Evolutionary conservation across 331 rosid genomes (phyloP), one percentile per base, ranked within the genome.

Genomic region (Cydonia oblonga): DNA sequence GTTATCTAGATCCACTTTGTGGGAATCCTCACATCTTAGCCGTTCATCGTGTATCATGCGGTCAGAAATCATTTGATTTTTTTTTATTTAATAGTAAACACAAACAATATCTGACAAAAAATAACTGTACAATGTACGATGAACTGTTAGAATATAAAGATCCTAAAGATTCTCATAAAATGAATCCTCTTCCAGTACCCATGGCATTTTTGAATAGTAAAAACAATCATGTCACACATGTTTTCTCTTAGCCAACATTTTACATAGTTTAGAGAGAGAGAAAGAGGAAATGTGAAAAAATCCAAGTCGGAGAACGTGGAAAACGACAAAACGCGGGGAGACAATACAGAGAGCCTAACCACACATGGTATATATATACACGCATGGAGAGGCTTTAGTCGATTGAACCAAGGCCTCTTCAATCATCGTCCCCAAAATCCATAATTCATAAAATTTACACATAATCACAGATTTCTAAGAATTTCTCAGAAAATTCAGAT

Each of bases 221-320:
- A 13, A 12, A 19, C 5, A 32, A n/a, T 54, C 22, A 54, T 32
- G 12, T 22, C 16, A 32, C 22, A 53, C 23, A 57, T 12, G 28
- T 40, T 58, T 49, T 49, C n/a, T 49, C 7, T 6, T 59, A 3
- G 76, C 44, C 76, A 58, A 58, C 29, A 33, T 22, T 13, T 12
- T 10, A 14, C 23, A 32, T 4, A 25, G n/a, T 18, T 3, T 0
- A 5, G 33, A 30, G 33, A 30, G 13, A 29, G 4, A 49, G 7
- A n/a, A 9, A 13, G 22, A 23, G 22, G 30, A 18, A 35, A 35
- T 19, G 20, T 1, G 58, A 5, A 25, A 71, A 35, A 58, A 42
- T 26, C 29, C 46, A 42, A 59, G 76, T 72, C 67, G 42, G 58
- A 72, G 57, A 72, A 72, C 76, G 76, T 72, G 69, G 29, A 19